phyloP scores from a whole-genome alignment of 495 filamentous ascomycete genomes.

The Daldinia vernicosa region DNA sequence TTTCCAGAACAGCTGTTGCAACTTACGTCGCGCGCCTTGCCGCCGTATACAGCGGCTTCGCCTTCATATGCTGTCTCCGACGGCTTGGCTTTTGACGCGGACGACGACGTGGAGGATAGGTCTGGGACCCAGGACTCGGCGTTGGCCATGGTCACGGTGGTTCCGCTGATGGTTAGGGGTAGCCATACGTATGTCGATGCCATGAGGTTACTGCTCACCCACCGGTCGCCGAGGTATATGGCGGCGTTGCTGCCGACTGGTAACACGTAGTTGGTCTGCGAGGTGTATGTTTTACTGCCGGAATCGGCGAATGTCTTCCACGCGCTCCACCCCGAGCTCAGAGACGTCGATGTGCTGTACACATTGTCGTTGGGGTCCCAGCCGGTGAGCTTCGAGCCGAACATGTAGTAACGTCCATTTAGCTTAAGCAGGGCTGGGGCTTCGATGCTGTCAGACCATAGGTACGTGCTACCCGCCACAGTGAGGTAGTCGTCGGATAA shows the following conservation, averaged over 20 bases:
- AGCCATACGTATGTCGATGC: slow-evolving; percentile 73
- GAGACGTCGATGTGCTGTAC: slow-evolving; percentile 51
- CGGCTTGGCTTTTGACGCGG: slow-evolving; percentile 53
- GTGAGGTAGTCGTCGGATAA: slow-evolving; percentile 59
- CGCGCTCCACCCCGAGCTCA: slow-evolving; percentile 63
- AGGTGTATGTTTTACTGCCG: slow-evolving; percentile 62
- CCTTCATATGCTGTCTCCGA: slow-evolving; percentile 62
- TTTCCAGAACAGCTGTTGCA: slow-evolving; percentile 60
- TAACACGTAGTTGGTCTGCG: slow-evolving; percentile 62
- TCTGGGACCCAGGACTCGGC: slow-evolving; percentile 62
- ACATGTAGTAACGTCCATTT: slow-evolving; percentile 51
- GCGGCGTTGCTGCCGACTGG: slow-evolving; percentile 51
- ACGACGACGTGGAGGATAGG: slow-evolving; percentile 27
- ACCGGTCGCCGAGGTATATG: slow-evolving; percentile 75
- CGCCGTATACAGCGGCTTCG: slow-evolving; percentile 51
- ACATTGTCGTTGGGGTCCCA: slow-evolving; percentile 71
- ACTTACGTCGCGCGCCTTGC: slow-evolving; percentile 46
- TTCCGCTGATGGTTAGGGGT: slow-evolving; percentile 66
- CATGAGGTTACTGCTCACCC: slow-evolving; percentile 66
- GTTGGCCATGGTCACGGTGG: slow-evolving; percentile 61
- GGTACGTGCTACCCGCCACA: slow-evolving; percentile 60
- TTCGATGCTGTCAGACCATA: slow-evolving; percentile 57
- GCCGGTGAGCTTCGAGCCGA: slow-evolving; percentile 52
- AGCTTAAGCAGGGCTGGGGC: slow-evolving; percentile 56
- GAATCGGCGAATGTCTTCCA: slow-evolving; percentile 67